Evolutionary conservation across 768 basidiomycete genomes (phyloP).

Genomic region (Rhizopogon rudus): DNA sequence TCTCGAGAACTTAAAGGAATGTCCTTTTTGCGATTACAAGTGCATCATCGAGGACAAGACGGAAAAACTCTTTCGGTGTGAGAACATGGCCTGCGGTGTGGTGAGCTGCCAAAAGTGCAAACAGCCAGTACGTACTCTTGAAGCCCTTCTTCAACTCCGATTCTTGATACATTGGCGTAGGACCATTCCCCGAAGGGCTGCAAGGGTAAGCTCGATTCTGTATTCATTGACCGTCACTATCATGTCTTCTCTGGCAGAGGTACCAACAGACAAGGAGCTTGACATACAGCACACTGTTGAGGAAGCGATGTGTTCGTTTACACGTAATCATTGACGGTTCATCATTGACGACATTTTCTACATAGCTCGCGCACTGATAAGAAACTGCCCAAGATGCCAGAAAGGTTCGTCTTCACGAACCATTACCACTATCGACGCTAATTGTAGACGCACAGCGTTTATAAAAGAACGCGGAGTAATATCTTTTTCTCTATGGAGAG

Average conservation of each 20-base stretch:
- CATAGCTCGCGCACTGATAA: constrained; percentile 73
- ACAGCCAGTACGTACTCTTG: constrained; percentile 41
- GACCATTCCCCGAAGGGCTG: constrained; percentile 82
- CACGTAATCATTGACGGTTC: background rate
- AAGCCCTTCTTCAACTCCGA: too few species aligned
- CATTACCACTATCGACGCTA: background rate
- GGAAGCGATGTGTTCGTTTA: constrained; percentile 82
- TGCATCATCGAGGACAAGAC: constrained; percentile 56
- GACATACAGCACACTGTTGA: constrained; percentile 78
- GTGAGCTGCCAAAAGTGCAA: constrained; percentile 74
- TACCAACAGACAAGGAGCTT: constrained; percentile 67
- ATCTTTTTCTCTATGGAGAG: background rate
- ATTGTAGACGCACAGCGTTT: constrained; percentile 47
- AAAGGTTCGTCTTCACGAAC: constrained; percentile 48
- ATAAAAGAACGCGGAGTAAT: constrained; percentile 73
- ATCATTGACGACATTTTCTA: constrained; percentile 5
- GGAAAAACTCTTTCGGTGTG: constrained; percentile 47
- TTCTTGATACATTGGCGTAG: constrained; percentile 25
- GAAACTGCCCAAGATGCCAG: constrained; percentile 82
- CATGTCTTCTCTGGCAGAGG: constrained; percentile 44
- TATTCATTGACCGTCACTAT: background rate
- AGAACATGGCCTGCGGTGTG: constrained; percentile 57
- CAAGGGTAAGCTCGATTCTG: constrained; percentile 41
- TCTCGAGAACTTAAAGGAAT: constrained; percentile 74
- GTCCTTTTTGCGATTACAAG: constrained; percentile 81